phyloP scores from a whole-genome alignment of 768 basidiomycete species.

The Krasilnikovozyma curviuscula region DNA sequence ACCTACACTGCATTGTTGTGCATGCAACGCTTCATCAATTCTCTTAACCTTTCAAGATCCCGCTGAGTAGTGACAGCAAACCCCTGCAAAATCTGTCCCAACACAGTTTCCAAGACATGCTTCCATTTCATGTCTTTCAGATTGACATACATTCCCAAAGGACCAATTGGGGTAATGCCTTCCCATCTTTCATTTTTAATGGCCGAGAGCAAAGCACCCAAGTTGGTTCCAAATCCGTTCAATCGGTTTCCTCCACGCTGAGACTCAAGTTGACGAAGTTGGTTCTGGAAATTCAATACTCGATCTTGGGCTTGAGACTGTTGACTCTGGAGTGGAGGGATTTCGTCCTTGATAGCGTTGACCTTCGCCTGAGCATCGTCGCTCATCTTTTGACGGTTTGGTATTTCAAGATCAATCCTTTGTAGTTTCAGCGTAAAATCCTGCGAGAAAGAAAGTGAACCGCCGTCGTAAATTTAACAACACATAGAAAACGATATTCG shows the following conservation, averaged over 20 bases:
- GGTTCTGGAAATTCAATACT: too few species aligned
- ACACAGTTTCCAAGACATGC: constrained; percentile 40
- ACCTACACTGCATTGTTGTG: background rate
- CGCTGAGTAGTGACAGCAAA: constrained; percentile 55
- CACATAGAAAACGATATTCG: too few species aligned
- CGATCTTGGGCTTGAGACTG: constrained; percentile 4
- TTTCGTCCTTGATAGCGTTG: background rate
- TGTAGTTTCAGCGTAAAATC: too few species aligned
- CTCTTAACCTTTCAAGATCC: constrained; percentile 41
- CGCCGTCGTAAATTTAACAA: too few species aligned
- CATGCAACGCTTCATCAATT: background rate
- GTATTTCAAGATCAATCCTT: too few species aligned
- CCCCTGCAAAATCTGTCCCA: constrained; percentile 41
- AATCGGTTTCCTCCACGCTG: constrained; percentile 14
- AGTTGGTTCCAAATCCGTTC: constrained; percentile 19
- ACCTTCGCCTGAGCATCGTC: background rate
- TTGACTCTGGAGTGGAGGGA: background rate
- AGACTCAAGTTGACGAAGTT: too few species aligned
- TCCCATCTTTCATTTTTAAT: constrained; percentile 20
- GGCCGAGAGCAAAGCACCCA: constrained; percentile 18
- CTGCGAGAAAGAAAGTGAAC: too few species aligned
- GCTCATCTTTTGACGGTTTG: too few species aligned
- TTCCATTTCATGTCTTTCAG: constrained; percentile 53
- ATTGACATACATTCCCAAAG: constrained; percentile 59
- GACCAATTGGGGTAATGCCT: constrained; percentile 29